Conservation (phyloP, 192 early-diverging fungal genomes). For the Geosiphon pyriformis region DNA sequence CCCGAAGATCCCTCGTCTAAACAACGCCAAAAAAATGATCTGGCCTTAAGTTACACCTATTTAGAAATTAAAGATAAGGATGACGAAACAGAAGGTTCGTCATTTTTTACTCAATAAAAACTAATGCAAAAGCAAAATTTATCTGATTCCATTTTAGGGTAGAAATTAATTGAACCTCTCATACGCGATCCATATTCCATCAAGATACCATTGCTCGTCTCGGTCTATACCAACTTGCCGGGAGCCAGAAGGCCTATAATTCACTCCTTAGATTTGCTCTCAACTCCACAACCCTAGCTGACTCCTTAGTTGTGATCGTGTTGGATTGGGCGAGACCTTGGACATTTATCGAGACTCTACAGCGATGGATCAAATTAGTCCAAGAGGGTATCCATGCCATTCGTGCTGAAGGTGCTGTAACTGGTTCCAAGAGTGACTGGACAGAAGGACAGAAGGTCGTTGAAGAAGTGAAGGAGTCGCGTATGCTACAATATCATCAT, state of each 20-base stretch:
- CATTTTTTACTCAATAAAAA: neutral
- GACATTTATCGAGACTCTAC: slow-evolving; percentile 73
- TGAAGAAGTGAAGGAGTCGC: slow-evolving; percentile 63
- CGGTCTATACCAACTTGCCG: slow-evolving; percentile 75
- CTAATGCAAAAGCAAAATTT: too few species aligned
- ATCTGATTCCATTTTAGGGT: too few species aligned
- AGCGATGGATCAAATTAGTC: slow-evolving; percentile 74
- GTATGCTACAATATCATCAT: slow-evolving; percentile 31
- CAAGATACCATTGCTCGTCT: slow-evolving; percentile 65
- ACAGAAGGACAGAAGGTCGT: slow-evolving; percentile 60
- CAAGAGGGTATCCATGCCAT: slow-evolving; percentile 49
- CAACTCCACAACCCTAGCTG: slow-evolving; percentile 54
- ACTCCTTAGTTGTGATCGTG: slow-evolving; percentile 67
- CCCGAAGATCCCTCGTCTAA: slow-evolving; percentile 32
- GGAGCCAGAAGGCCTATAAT: slow-evolving; percentile 59
- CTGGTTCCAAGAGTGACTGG: slow-evolving; percentile 45
- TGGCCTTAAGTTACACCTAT: slow-evolving; percentile 81
- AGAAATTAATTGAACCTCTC: too few species aligned
- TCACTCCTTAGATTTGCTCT: slow-evolving; percentile 69
- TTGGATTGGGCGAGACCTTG: slow-evolving; percentile 92
- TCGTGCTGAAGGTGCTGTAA: slow-evolving; percentile 43
- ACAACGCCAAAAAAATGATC: slow-evolving; percentile 54
- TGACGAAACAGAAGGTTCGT: slow-evolving; percentile 75
- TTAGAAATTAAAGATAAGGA: slow-evolving; percentile 68
- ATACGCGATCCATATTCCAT: too few species aligned